phyloP scores from a whole-genome alignment of 306 rosid genomes.

The Lathyrus oleraceus region DNA sequence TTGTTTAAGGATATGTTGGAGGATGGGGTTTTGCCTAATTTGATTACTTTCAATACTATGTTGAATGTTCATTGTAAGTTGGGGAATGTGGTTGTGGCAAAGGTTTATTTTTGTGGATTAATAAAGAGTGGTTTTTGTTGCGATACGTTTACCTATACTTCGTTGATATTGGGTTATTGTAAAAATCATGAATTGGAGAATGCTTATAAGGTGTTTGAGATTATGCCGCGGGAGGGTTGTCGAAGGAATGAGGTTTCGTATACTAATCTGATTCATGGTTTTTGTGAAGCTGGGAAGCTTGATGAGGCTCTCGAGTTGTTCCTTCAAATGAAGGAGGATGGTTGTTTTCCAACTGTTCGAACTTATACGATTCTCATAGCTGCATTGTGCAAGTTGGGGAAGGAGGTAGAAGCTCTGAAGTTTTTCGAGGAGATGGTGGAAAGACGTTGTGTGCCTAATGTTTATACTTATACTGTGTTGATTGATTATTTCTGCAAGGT shows the following conservation, averaged over 20 bases:
- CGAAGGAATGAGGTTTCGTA: conserved; percentile 63
- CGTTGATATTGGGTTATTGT: conserved; percentile 83
- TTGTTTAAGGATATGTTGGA: conserved; percentile 61
- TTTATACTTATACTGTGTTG: conserved; percentile 66
- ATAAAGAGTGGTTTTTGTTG: conserved; percentile 54
- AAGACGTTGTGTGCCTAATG: conserved; percentile 67
- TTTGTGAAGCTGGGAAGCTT: conserved; percentile 54
- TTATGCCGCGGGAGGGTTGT: conserved; percentile 57
- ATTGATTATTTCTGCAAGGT: conserved; percentile 62
- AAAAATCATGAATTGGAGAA: conserved; percentile 49
- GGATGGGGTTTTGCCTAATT: conserved; percentile 52
- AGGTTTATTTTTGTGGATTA: conserved; percentile 48
- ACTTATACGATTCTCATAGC: conserved; percentile 54
- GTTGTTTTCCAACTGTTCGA: conserved; percentile 61
- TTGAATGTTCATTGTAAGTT: conserved; percentile 66
- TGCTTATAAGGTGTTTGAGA: conserved; percentile 52
- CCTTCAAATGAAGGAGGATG: conserved; percentile 60
- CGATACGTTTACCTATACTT: conserved; percentile 64
- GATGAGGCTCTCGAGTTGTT: conserved; percentile 63
- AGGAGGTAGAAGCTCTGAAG: conserved; percentile 54
- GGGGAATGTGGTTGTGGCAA: conserved; percentile 62
- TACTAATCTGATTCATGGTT: conserved; percentile 65
- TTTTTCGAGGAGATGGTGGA: conserved; percentile 61
- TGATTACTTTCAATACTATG: conserved; percentile 64
- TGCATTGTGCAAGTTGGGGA: conserved; percentile 55